Evolutionary conservation across 192 early-diverging fungal genomes (phyloP).

Genomic region (Funneliformis mosseae): DNA sequence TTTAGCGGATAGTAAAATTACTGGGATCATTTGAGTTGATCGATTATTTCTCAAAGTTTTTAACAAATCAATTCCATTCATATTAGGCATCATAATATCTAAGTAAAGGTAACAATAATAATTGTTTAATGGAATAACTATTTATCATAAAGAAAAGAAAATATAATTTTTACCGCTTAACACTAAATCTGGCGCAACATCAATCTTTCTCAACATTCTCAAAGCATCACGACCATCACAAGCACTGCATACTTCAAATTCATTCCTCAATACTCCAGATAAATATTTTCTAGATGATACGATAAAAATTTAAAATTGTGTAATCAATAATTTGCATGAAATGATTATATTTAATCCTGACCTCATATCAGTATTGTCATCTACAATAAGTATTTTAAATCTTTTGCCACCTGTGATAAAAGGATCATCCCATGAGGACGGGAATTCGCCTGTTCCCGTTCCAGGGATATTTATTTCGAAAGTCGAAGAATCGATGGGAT

Average conservation of each 20-base stretch:
- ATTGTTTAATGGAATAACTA: background rate
- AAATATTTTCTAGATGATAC: slow-evolving; percentile 33
- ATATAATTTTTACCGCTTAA: slow-evolving; percentile 39
- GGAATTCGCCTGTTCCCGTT: background rate
- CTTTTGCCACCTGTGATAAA: background rate
- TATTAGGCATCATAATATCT: slow-evolving; percentile 65
- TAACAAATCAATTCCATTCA: slow-evolving; percentile 59
- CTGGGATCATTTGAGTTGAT: slow-evolving; percentile 47
- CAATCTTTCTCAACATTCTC: slow-evolving; percentile 23
- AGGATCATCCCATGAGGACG: background rate
- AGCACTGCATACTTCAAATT: slow-evolving; percentile 41
- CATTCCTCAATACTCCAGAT: slow-evolving; percentile 36
- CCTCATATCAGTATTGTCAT: slow-evolving; percentile 53
- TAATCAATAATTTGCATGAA: background rate
- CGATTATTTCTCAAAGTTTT: slow-evolving; percentile 43
- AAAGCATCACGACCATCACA: slow-evolving; percentile 45
- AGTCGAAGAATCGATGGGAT: background rate
- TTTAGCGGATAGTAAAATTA: slow-evolving; percentile 59
- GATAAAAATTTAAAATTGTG: background rate
- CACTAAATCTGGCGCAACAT: slow-evolving; percentile 32
- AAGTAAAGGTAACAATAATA: slow-evolving; percentile 1
- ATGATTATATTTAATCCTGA: background rate
- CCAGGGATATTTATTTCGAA: background rate
- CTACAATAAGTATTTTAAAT: slow-evolving; percentile 40
- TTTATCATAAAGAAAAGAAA: background rate